phyloP scores from a whole-genome alignment of 2,329 filamentous ascomycete species.

The Alternaria panax region DNA sequence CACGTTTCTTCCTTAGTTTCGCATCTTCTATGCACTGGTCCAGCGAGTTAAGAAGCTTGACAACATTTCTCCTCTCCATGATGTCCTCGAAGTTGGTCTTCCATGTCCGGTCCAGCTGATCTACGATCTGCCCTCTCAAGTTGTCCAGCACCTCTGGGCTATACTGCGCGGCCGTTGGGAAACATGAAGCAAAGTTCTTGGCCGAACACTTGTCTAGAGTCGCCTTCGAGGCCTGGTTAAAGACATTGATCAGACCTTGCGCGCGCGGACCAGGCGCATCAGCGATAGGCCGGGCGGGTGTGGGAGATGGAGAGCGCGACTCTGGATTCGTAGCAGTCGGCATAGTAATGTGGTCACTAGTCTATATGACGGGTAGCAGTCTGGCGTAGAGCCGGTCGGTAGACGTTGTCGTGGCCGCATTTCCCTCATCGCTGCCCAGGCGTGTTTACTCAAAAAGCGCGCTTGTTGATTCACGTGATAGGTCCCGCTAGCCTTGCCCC shows the following conservation, averaged over 20 bases:
- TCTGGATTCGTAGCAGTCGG: constrained; percentile 37
- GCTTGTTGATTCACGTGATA: constrained; percentile 25
- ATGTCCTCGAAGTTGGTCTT: constrained; percentile 68
- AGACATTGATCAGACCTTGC: constrained; percentile 66
- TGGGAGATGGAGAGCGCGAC: constrained; percentile 59
- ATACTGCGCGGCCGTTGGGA: constrained; percentile 67
- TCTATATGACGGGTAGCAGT: not conserved
- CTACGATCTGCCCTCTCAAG: constrained; percentile 66
- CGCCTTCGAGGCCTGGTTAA: constrained; percentile 64
- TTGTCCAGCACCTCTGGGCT: constrained; percentile 64
- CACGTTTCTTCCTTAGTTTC: constrained; percentile 58
- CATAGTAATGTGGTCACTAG: constrained; percentile 27
- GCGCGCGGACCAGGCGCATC: constrained; percentile 67
- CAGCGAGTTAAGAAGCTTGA: constrained; percentile 66
- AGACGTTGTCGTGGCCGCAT: not conserved
- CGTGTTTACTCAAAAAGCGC: constrained; percentile 25
- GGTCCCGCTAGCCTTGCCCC: constrained; percentile 1
- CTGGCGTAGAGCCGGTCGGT: not conserved
- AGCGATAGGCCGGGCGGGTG: constrained; percentile 60
- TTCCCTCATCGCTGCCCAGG: not conserved
- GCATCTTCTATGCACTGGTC: constrained; percentile 68
- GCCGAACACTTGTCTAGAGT: constrained; percentile 68
- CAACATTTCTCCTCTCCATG: constrained; percentile 62
- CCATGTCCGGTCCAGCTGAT: constrained; percentile 64
- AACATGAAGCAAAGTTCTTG: constrained; percentile 68